Percentiles rank a stretch among this genome's conserved stretches.
These are phyloP conservation scores for Lactuca sativa DNA, from an alignment of 129 eudicot genomes.

Conservation along the genomic window DNA sequence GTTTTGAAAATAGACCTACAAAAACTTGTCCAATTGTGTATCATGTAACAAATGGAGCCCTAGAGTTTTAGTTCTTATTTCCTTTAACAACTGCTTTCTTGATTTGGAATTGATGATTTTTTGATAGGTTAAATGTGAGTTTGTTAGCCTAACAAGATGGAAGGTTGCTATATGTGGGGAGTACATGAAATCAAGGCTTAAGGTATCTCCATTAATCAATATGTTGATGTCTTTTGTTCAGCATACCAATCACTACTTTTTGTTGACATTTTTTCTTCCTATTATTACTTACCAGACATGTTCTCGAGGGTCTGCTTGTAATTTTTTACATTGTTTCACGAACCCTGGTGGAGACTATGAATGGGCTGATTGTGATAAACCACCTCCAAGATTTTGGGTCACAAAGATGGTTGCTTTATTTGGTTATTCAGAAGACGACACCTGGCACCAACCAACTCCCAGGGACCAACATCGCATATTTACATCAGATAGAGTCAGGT, in stretches of 20 bases:
- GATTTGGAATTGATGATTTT: slow-evolving; percentile 6
- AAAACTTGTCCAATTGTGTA: not conserved
- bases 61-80: no score
- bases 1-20: not conserved
- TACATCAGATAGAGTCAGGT: slow-evolving; percentile 55
- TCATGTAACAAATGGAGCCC: no score
- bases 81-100: not conserved
- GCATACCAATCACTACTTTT: not conserved
- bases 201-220: slow-evolving; percentile 42
- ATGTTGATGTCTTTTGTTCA: not conserved
- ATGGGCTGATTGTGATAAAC: slow-evolving; percentile 96
- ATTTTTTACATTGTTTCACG: slow-evolving; percentile 88
- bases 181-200: slow-evolving; percentile 80
- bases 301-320: slow-evolving; percentile 88
- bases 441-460: slow-evolving; percentile 35
- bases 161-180: slow-evolving; percentile 96
- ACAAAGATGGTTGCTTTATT: slow-evolving; percentile 80
- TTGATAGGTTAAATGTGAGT: slow-evolving; percentile 75
- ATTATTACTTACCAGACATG: slow-evolving; percentile 55
- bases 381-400: slow-evolving; percentile 83
- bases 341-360: slow-evolving; percentile 99
- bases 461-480: slow-evolving; percentile 27
- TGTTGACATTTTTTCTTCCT: slow-evolving; percentile 7
- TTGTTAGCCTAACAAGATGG: slow-evolving; percentile 77
- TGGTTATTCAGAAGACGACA: slow-evolving; percentile 56